A percentile compares a stretch with the other conserved stretches of the same genome.
phyloP scores from a whole-genome alignment of 2,329 filamentous ascomycete genomes.

The Bisporella sp. region DNA sequence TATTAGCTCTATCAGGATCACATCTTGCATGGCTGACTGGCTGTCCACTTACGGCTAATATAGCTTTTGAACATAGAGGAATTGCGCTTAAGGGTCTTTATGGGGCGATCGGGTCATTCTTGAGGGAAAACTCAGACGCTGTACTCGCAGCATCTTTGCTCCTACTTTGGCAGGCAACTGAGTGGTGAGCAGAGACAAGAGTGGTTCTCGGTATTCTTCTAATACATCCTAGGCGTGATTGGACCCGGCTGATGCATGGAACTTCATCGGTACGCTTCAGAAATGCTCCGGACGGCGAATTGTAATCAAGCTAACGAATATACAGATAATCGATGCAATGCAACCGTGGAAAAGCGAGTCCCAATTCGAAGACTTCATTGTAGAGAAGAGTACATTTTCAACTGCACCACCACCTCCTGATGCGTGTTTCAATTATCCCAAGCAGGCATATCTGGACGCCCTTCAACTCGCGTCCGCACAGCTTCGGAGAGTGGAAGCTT shows the following conservation, averaged over 20 bases:
- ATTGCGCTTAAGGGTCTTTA: conserved; percentile 82
- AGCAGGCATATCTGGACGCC: conserved; percentile 63
- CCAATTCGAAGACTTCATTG: conserved; percentile 74
- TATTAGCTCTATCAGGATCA: conserved; percentile 89
- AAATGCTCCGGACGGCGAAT: not conserved
- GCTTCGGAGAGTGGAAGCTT: conserved; percentile 59
- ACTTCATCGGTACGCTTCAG: conserved; percentile 71
- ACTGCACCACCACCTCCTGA: conserved; percentile 57
- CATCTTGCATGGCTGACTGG: conserved; percentile 87
- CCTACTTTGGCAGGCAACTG: conserved; percentile 90
- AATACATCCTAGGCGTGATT: no score
- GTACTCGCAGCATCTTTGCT: conserved; percentile 87
- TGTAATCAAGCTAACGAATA: conserved; percentile 23
- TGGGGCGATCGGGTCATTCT: conserved; percentile 79
- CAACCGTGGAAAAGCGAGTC: conserved; percentile 86
- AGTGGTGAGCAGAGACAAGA: no score
- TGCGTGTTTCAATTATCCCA: conserved; percentile 54
- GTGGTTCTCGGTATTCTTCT: no score
- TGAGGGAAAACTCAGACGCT: conserved; percentile 79
- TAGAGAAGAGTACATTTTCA: conserved; percentile 68
- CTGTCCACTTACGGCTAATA: conserved; percentile 76
- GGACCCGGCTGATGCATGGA: conserved; percentile 88
- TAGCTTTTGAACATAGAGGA: conserved; percentile 84
- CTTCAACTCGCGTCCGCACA: conserved; percentile 61
- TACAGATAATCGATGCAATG: conserved; percentile 88